Evolutionary conservation across 768 basidiomycete genomes (phyloP), one percentile per base, ranked within the genome.

Genomic region (Dictyophora rubrovolvata): DNA sequence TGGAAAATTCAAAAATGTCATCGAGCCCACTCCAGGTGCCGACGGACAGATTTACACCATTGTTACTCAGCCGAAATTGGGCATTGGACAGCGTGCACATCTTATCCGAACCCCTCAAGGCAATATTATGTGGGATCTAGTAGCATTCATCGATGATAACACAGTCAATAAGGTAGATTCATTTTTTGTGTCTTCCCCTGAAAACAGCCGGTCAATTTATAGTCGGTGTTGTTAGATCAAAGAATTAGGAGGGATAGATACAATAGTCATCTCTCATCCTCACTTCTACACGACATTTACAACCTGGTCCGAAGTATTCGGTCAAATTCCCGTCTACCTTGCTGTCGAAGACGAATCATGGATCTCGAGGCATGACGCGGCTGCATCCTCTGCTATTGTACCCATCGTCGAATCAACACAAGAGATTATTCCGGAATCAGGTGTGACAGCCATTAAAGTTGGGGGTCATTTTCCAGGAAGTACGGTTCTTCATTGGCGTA

Each of bases 391-490:
- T 33, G 35, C 53, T 46, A 28, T 20, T 49, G 52, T 10, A 18
- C 21, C n/a, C 28, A 62, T 49, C 18, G 35, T 17, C n/a, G 37
- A 34, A 57, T 34, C 59, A 10, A 33, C 34, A 21, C 21, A 51
- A 36, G 50, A 28, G 5, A 54, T 60, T 35, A 46, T 53, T 18
- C 56, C 23, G 12, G 50, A 51, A 21, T 35, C 20, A n/a, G 61
- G 59, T 1, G 49, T 48, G 22, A 23, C 52, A 4, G 61, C 49
- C 16, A 53, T 62, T 18, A 53, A 56, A 20, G 57, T 54, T n/a
- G 61, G 61, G 5, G 61, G 61, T 5, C 61, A 62, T 33, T 62
- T 62, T 47, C 61, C 61, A 20, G 61, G 61, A 20, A 59, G 57
- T 12, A 9, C 60, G 33, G 59, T 62, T 23, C 58, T 62, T 1